Base-by-base conservation (phyloP, 2,329 filamentous ascomycete genomes). In the Dichotomopilus funicola region DNA sequence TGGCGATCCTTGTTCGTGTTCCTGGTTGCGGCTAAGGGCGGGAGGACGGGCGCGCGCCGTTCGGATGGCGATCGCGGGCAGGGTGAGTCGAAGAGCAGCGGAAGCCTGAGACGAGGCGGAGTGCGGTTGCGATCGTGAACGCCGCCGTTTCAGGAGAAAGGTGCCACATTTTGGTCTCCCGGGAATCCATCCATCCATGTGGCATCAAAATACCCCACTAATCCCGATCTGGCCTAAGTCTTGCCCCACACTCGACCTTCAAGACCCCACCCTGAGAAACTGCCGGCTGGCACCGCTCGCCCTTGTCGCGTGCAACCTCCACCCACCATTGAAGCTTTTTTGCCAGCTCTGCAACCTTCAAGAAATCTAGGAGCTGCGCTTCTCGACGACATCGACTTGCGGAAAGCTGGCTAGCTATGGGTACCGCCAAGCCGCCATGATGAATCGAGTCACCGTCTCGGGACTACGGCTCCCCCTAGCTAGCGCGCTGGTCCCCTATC, bases 391-490 rank as follows among this genome's bases (percentile, higher is more conserved):
- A 12, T 53, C 54, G 48, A 45, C 52, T 38, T 44, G 2, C 3
- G 46, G 10, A 9, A 52, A 38, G 53, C 51, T 55, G 50, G 19
- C 35, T 53, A 50, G 70, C 65, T 61, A 72, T 72, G 69, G 67
- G 59, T 54, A 54, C 64, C 62, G 51, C 49, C 53, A 65, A 67
- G 52, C 68, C 67, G 57, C 70, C 73, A 74, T 68, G 65, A 80
- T 79, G 74, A 80, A 76, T 66, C 69, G 72, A 57, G 41, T 59
- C 48, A 57, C 58, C 36, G 55, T 55, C 47, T 45, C 58, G 44
- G 53, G 60, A 49, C 57, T 62, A 10, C 55, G 54, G 53, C 55
- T 57, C 41, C 54, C 49, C 48, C 27, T 55, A 40, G 19, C 45
- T n/a, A 45, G 27, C 56, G 34, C 35, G 40, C 19, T 27, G 19